Evolutionary conservation across 116 monocot genomes (phyloP).

Genomic region (Trichopus zeylanicus): DNA sequence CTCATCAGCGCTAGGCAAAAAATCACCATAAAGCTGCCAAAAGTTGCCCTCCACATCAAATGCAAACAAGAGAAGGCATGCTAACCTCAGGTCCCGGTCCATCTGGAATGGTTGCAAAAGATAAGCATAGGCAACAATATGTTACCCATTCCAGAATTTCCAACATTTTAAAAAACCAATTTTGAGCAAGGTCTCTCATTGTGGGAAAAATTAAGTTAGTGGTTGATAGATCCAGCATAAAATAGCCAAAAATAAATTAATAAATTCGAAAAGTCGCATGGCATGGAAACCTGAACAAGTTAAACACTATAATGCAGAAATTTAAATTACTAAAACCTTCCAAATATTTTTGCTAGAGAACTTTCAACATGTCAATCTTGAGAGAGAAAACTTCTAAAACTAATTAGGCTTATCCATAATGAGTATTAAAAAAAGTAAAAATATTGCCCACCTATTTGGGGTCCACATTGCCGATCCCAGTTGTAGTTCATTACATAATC

Average conservation of each 20-base stretch:
- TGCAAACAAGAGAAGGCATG: constrained; percentile 83
- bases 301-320: no score
- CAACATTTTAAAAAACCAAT: neutral
- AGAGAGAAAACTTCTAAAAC: no score
- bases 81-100: constrained; percentile 95
- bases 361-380: no score
- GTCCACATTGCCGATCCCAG: no score
- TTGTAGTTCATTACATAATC: no score
- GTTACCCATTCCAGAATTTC: neutral
- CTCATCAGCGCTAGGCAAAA: constrained; percentile 77
- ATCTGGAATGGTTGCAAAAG: constrained; percentile 33
- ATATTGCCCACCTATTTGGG: no score
- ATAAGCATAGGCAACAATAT: neutral
- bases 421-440: no score
- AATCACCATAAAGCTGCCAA: constrained; percentile 98
- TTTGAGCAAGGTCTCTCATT: neutral
- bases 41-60: constrained; percentile 85
- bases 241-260: neutral
- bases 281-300: no score
- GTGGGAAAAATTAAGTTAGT: neutral
- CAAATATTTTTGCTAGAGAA: no score
- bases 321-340: no score
- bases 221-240: neutral
- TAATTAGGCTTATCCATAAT: no score
- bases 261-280: no score